Evolutionary conservation across 2,329 filamentous ascomycete genomes (phyloP).

Genomic region (Coniochaeta sp.): DNA sequence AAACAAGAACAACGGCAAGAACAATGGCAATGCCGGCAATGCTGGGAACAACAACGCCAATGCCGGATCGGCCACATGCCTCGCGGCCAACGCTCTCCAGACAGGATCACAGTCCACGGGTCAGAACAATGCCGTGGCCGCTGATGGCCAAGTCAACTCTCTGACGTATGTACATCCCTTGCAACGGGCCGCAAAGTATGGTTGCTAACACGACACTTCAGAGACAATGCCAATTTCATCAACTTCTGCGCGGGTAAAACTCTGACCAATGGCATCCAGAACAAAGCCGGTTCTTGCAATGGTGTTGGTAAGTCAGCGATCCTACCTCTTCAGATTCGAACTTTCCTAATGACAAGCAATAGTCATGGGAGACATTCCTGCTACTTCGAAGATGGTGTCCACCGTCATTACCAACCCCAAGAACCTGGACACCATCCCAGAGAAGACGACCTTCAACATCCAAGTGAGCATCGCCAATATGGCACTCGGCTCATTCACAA

Average conservation of each 20-base stretch:
- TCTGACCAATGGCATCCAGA: conserved; percentile 55
- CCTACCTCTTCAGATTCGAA: neutral
- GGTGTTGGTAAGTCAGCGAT: conserved; percentile 42
- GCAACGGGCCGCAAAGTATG: neutral
- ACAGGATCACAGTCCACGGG: conserved; percentile 41
- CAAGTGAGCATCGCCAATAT: conserved; percentile 46
- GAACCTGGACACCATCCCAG: conserved; percentile 38
- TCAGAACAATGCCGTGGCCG: conserved; percentile 28
- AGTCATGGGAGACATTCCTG: conserved; percentile 55
- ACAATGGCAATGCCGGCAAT: conserved; percentile 6
- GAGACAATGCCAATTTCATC: conserved; percentile 55
- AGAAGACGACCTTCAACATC: conserved; percentile 44
- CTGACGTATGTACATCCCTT: conserved; percentile 33
- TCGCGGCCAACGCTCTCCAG: conserved; percentile 38
- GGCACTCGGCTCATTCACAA: conserved; percentile 51
- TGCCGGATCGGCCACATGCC: conserved; percentile 22
- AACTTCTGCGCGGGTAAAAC: conserved; percentile 51
- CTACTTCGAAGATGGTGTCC: conserved; percentile 49
- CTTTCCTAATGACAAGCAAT: conserved; percentile 10
- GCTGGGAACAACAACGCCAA: conserved; percentile 14
- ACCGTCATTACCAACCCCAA: conserved; percentile 44
- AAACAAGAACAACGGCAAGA: conserved; percentile 10
- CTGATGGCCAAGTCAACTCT: conserved; percentile 43
- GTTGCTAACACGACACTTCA: conserved; percentile 18
- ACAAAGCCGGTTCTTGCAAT: conserved; percentile 54